A percentile compares a stretch with the other conserved stretches of the same genome.
Evolutionary conservation across 192 early-diverging fungal species (phyloP).

Genomic region (Backusella sp.): DNA sequence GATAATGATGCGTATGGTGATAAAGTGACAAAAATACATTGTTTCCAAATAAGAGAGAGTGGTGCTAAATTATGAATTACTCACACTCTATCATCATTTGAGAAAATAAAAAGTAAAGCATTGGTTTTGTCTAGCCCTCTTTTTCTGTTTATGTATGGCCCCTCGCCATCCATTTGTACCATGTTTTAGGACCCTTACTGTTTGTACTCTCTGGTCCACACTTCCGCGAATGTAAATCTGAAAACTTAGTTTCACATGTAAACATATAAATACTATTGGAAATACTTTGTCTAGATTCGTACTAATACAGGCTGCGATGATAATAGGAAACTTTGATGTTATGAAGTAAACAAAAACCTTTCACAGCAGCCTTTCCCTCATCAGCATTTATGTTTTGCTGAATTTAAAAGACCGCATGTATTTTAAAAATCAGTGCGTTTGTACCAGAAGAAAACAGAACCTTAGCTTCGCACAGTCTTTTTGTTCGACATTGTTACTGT

Average conservation of each 20-base stretch:
- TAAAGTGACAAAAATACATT: constrained; percentile 1
- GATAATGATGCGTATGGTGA: neutral
- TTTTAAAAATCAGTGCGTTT: constrained; percentile 5
- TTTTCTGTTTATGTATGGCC: neutral
- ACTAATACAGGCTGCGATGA: neutral
- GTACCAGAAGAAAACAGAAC: neutral
- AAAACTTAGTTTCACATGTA: neutral
- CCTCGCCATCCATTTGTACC: constrained; percentile 2
- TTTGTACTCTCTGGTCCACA: neutral
- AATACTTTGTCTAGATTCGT: neutral
- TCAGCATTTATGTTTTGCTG: no score
- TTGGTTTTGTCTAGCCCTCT: neutral
- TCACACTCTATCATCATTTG: neutral
- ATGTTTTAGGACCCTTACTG: neutral
- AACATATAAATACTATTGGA: neutral
- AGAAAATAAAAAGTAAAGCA: neutral
- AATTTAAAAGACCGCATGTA: constrained; percentile 1
- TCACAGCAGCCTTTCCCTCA: neutral
- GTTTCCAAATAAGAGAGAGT: neutral
- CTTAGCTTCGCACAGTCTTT: neutral
- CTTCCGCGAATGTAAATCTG: neutral
- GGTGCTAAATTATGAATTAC: neutral
- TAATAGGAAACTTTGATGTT: neutral
- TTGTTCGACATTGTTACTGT: neutral
- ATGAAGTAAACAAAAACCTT: neutral